Conservation (phyloP, 495 filamentous ascomycete genomes). For the Penicillium coffeae region DNA sequence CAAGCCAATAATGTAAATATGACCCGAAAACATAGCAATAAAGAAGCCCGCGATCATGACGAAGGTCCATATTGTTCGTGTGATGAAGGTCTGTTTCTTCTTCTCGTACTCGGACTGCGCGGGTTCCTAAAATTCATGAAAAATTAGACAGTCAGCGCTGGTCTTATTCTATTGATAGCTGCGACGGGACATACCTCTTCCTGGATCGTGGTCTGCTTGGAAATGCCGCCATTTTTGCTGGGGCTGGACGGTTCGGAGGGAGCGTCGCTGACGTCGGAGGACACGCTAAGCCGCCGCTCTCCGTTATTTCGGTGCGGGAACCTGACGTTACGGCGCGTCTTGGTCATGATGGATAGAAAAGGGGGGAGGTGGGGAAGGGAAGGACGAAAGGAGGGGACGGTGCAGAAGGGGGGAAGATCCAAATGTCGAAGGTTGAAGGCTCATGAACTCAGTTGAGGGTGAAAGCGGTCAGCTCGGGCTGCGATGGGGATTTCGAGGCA, state of each 20-base stretch:
- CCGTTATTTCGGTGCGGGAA: constrained; percentile 67
- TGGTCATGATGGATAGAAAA: constrained; percentile 52
- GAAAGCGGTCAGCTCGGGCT: constrained; percentile 11
- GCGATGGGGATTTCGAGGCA: neutral
- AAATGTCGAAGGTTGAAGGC: constrained; percentile 9
- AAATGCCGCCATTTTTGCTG: constrained; percentile 42
- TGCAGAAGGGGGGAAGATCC: constrained; percentile 15
- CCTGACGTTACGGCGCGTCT: constrained; percentile 76
- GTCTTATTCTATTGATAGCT: neutral
- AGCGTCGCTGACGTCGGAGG: constrained; percentile 75
- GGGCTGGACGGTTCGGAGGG: constrained; percentile 59
- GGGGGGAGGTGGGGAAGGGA: constrained; percentile 1
- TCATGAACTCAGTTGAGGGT: constrained; percentile 24
- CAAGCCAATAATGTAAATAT: constrained; percentile 92
- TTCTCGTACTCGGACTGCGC: constrained; percentile 83
- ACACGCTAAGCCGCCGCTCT: constrained; percentile 62
- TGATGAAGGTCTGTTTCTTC: constrained; percentile 98
- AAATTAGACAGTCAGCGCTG: neutral
- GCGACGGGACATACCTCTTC: constrained; percentile 40
- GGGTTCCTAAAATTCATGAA: constrained; percentile 28
- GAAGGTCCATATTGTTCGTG: constrained; percentile 95
- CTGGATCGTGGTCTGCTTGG: constrained; percentile 44
- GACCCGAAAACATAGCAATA: constrained; percentile 82
- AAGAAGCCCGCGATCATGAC: constrained; percentile 97
- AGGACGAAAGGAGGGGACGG: constrained; percentile 10